Evolutionary conservation across 1,139 yeast genomes (phyloP).

Genomic region (Suhomyces ambrosiae): DNA sequence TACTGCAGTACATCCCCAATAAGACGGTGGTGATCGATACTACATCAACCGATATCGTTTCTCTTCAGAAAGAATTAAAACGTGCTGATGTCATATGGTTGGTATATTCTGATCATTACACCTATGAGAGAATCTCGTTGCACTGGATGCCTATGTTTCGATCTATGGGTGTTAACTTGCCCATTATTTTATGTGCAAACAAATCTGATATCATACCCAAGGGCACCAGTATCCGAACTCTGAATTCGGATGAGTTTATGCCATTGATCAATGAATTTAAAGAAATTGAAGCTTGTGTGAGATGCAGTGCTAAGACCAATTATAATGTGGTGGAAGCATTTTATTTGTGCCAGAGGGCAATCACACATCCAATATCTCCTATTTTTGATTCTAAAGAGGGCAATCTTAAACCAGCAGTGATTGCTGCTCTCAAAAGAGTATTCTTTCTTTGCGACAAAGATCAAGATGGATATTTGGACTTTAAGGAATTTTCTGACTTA

Average conservation of each 20-base stretch:
- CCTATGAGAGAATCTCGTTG: conserved; percentile 85
- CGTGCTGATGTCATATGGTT: conserved; percentile 91
- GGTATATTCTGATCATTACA: conserved; percentile 89
- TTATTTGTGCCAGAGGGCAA: conserved; percentile 88
- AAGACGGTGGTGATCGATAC: conserved; percentile 82
- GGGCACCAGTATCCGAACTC: conserved; percentile 29
- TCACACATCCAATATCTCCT: conserved; percentile 92
- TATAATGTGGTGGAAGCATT: conserved; percentile 87
- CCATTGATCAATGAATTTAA: conserved; percentile 88
- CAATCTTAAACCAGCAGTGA: conserved; percentile 72
- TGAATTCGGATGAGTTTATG: conserved; percentile 72
- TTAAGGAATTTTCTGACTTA: conserved; percentile 64
- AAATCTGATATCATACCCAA: conserved; percentile 56
- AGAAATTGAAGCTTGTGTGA: conserved; percentile 88
- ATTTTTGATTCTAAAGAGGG: conserved; percentile 91
- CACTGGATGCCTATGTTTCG: conserved; percentile 95
- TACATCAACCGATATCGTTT: conserved; percentile 59
- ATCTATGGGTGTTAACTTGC: conserved; percentile 88
- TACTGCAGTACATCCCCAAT: conserved; percentile 56
- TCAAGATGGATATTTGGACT: conserved; percentile 81
- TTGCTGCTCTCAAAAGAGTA: conserved; percentile 73
- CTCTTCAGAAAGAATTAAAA: conserved; percentile 72
- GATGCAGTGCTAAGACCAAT: conserved; percentile 80
- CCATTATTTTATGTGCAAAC: conserved; percentile 88
- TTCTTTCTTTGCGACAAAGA: conserved; percentile 86